phyloP scores from a whole-genome alignment of 2,329 filamentous ascomycete species.

The Penicillium sp. region DNA sequence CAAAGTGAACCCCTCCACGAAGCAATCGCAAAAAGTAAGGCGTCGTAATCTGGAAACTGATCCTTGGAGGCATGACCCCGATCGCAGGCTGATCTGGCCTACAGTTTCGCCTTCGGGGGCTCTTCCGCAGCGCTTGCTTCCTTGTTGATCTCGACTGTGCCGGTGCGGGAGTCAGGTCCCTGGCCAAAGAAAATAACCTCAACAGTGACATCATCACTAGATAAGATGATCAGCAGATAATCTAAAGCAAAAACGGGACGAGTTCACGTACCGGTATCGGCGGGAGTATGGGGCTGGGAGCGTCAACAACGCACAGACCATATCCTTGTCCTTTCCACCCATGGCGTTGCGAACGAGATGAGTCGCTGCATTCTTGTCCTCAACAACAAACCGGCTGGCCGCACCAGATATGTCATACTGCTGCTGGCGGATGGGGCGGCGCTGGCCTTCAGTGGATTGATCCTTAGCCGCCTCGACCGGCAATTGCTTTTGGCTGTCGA shows the following conservation, averaged over 20 bases:
- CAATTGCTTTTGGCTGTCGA: constrained; percentile 56
- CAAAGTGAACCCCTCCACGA: neutral
- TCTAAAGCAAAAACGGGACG: neutral
- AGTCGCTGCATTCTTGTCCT: constrained; percentile 95
- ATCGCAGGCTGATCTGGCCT: neutral
- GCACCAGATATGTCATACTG: constrained; percentile 79
- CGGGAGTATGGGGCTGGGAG: constrained; percentile 88
- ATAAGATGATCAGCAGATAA: constrained; percentile 21
- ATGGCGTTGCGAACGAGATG: constrained; percentile 94
- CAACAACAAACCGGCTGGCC: constrained; percentile 82
- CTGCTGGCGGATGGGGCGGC: constrained; percentile 78
- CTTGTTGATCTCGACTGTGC: constrained; percentile 78
- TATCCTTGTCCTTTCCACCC: constrained; percentile 89
- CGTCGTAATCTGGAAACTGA: neutral
- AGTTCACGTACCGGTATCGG: constrained; percentile 71
- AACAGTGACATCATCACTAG: constrained; percentile 90
- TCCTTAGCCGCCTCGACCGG: constrained; percentile 70
- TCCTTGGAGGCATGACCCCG: neutral
- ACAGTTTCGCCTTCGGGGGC: constrained; percentile 53
- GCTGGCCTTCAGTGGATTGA: constrained; percentile 64
- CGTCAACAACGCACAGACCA: constrained; percentile 88
- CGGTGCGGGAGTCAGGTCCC: constrained; percentile 70
- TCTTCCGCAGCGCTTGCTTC: constrained; percentile 72
- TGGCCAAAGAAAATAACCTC: constrained; percentile 99
- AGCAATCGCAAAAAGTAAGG: neutral